Evolutionary conservation across 352 stramenopile species (phyloP), one percentile per base, ranked within the genome.

Genomic region (Globisporangium irregulare): DNA sequence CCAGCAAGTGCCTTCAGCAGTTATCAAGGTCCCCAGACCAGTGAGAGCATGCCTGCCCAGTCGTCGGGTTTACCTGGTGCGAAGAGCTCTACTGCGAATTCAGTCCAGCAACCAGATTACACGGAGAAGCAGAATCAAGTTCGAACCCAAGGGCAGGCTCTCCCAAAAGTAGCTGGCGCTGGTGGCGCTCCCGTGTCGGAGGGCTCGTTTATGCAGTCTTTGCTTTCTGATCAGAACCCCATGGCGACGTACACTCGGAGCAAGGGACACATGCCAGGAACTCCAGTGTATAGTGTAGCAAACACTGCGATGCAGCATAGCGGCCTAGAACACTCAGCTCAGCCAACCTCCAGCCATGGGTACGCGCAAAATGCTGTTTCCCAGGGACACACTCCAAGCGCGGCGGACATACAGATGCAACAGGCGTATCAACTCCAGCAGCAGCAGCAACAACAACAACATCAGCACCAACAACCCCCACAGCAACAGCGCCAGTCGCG

Each of bases 151-250:
- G 36, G 20, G 15, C 67, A 72, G 58, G 15, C 32, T 64, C 61
- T 59, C 2, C 18, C 48, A 15, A 50, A 60, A 56, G 66, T 55
- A 63, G 15, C 18, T 18, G 27, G 27, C 25, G 67, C 60, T 8
- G 43, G 68, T 38, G 34, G 27, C 12, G 38, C 41, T 2, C 22
- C 51, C n/a, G 43, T 15, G 9, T 59, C 68, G 2, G 80, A 80
- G 24, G 67, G 63, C 5, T 82, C 76, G 14, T 87, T 86, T 64
- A 68, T 74, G 69, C 80, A 85, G 51, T 76, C 71, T 1, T 38
- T 84, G 20, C 68, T 82, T 54, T 65, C 65, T 1, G 77, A 74
- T 41, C 71, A 84, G 59, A 75, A 63, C 14, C 60, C 66, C 14
- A 67, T 53, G 29, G 15, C 62, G 7, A 36, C 68, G 34, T 73